Conservation (phyloP, 257 asterid genomes). For the Rehmannia glutinosa region DNA sequence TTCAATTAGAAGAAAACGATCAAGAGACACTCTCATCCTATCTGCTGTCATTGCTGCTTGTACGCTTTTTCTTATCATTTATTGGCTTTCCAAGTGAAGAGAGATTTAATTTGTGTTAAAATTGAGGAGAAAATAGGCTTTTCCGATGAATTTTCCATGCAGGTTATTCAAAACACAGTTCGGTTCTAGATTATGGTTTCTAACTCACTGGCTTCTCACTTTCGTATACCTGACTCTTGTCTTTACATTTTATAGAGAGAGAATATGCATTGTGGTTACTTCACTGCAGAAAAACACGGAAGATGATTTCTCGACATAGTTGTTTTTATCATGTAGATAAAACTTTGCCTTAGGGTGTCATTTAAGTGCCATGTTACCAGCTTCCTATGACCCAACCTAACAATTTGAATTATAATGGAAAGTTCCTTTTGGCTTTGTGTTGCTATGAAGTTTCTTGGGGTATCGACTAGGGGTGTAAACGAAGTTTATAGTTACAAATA, state of each 20-base stretch:
- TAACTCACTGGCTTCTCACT: neutral
- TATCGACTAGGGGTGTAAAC: no score
- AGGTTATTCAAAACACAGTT: conserved; percentile 23
- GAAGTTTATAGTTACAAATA: no score
- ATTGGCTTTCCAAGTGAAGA: conserved; percentile 91
- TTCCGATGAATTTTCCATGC: conserved; percentile 27
- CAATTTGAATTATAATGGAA: no score
- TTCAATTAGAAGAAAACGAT: conserved; percentile 77
- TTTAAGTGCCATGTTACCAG: no score
- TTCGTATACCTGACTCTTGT: neutral
- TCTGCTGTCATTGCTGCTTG: conserved; percentile 98
- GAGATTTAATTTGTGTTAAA: conserved; percentile 1
- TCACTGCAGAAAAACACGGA: neutral
- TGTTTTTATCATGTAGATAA: neutral
- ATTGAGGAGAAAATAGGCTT: conserved; percentile 14
- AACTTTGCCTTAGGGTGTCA: no score
- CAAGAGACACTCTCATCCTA: conserved; percentile 91
- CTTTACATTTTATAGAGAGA: neutral
- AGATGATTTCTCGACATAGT: no score
- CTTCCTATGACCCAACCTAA: no score
- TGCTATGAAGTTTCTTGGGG: no score
- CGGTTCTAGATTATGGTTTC: conserved; percentile 6
- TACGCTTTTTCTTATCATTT: conserved; percentile 86
- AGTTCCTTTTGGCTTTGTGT: neutral
- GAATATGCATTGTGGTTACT: conserved; percentile 5